Evolutionary conservation across 345 rosid genomes (phyloP).

Genomic region (Trapa bicornis): DNA sequence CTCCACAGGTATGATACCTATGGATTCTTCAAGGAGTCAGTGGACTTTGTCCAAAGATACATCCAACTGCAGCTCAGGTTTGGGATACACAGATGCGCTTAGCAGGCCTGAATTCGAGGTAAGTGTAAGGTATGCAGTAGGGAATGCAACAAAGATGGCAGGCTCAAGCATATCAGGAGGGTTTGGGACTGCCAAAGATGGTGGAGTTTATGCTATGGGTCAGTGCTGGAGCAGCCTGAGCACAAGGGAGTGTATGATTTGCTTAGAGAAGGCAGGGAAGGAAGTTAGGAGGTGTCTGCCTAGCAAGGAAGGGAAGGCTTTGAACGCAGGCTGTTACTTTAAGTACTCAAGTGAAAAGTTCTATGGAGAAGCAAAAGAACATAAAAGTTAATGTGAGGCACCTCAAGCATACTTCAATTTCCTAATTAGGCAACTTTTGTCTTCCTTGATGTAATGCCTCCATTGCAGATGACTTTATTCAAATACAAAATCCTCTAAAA

Average conservation of each 20-base stretch:
- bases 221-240: slow-evolving; percentile 25
- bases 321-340: slow-evolving; percentile 25
- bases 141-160: slow-evolving; percentile 5
- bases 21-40: slow-evolving; percentile 33
- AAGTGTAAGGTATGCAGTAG: slow-evolving; percentile 9
- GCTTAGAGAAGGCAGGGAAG: slow-evolving; percentile 14
- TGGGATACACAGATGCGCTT: background rate
- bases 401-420: background rate
- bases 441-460: too few relatives aligned
- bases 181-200: slow-evolving; percentile 9
- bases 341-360: slow-evolving; percentile 16
- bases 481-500: too few relatives aligned
- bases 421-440: background rate
- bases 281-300: slow-evolving; percentile 12
- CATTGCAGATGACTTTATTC: too few relatives aligned
- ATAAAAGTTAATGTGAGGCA: background rate
- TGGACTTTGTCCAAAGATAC: slow-evolving; percentile 18
- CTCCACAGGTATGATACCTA: slow-evolving; percentile 25
- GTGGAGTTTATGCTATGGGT: slow-evolving; percentile 17
- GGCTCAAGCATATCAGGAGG: slow-evolving; percentile 12
- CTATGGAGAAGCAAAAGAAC: slow-evolving; percentile 4
- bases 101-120: background rate
- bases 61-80: slow-evolving; percentile 17
- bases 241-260: slow-evolving; percentile 11
- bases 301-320: slow-evolving; percentile 17